Base-by-base conservation (phyloP, 2,329 filamentous ascomycete species). In the Fusarium buharicum region DNA sequence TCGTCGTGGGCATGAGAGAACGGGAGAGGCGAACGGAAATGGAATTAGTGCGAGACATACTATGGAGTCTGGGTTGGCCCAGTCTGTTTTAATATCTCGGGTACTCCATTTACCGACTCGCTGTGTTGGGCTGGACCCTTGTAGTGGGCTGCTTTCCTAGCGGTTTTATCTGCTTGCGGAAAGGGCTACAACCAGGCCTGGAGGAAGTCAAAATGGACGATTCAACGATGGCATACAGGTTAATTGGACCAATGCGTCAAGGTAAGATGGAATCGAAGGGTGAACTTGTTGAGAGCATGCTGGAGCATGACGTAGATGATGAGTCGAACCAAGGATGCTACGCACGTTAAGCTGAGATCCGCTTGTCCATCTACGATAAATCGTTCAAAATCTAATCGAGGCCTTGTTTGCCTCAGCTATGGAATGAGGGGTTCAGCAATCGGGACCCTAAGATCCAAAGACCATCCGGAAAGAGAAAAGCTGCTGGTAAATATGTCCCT, bases 381-480 rank as follows among this genome's bases (percentile, higher is more conserved):
- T 11, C 9, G 7, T 13, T n/a, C 27, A 9, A 54, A 43, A 37
- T 36, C 13, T n/a, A 41, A 55, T 55, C 55, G 55, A 43, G 30
- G n/a, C 31, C 13, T 2, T 10, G 18, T 14, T 50, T 7, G 11
- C 31, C 10, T 10, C 6, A 3, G 17, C 17, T n/a, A 4, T 54
- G 56, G 40, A 59, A 59, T 59, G 56, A 43, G 12, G 47, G 31
- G 36, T 24, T 46, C 28, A 28, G 12, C 1, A 6, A 24, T 24
- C 3, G 24, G 30, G 30, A 28, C 30, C 30, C 24, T 16, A 48
- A 24, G 39, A 28, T 48, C 54, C 30, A 13, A 20, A 38, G 16
- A 13, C 12, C 7, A 34, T 18, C 40, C 56, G 47, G 55, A 59
- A 59, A 43, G 20, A 16, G 27, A 22, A 55, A 57, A 18, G 13